These are phyloP conservation scores for Coemansia sp. DNA, from an alignment of 192 early-diverging fungal species.

Conservation along the genomic window DNA sequence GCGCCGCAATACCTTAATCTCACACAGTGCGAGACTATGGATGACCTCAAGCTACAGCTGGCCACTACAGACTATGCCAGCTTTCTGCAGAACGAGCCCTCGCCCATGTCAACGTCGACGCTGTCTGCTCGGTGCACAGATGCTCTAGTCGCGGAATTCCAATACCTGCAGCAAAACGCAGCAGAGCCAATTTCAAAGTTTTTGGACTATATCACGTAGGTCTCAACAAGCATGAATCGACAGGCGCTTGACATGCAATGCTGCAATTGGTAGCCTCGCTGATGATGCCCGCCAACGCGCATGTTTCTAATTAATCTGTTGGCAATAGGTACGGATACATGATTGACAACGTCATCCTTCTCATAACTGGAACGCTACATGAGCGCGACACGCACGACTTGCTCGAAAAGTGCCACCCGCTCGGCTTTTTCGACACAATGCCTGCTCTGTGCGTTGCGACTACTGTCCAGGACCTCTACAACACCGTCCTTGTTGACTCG, in stretches of 20 bases:
- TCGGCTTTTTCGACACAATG: slow-evolving; percentile 98
- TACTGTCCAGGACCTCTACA: slow-evolving; percentile 92
- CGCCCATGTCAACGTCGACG: slow-evolving; percentile 89
- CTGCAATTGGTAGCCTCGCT: not conserved
- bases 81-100: slow-evolving; percentile 94
- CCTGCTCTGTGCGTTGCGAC: slow-evolving; percentile 97
- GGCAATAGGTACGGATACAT: slow-evolving; percentile 72
- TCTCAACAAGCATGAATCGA: slow-evolving; percentile 22
- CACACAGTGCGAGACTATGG: slow-evolving; percentile 96
- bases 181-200: slow-evolving; percentile 83
- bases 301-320: not conserved
- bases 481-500: slow-evolving; percentile 94
- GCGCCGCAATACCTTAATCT: slow-evolving; percentile 86
- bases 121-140: slow-evolving; percentile 87
- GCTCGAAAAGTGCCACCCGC: slow-evolving; percentile 94
- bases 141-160: slow-evolving; percentile 87
- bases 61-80: slow-evolving; percentile 93
- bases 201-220: slow-evolving; percentile 89
- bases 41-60: slow-evolving; percentile 94
- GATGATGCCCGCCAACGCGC: not conserved
- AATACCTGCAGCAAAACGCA: slow-evolving; percentile 85
- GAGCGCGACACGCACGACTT: slow-evolving; percentile 97
- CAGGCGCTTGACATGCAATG: not conserved
- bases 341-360: slow-evolving; percentile 99
- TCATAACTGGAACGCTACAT: slow-evolving; percentile 97